These are phyloP conservation scores for Hypholoma sublateritium DNA, from an alignment of 768 basidiomycete species.

Conservation along the genomic window DNA sequence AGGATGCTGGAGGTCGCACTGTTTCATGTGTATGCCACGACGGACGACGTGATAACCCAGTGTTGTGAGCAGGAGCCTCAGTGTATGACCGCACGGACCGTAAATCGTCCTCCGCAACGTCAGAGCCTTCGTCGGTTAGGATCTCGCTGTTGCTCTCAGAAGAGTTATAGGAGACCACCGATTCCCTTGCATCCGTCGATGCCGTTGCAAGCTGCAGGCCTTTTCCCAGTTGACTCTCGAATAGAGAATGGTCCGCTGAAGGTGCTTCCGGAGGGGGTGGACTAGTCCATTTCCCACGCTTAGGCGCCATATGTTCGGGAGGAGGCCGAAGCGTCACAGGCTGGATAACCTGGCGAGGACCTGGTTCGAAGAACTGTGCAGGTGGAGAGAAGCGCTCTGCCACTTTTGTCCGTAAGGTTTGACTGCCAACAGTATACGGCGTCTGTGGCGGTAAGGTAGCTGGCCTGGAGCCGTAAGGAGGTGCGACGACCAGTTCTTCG, in stretches of 20 bases:
- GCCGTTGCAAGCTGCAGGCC: conserved; percentile 70
- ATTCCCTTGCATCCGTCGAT: conserved; percentile 59
- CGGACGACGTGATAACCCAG: conserved; percentile 40
- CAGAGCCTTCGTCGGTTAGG: conserved; percentile 66
- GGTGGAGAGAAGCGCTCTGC: conserved; percentile 57
- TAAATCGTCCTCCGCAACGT: conserved; percentile 65
- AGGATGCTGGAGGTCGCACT: conserved; percentile 10
- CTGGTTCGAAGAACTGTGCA: conserved; percentile 46
- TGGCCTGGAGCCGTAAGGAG: conserved; percentile 39
- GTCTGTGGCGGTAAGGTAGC: conserved; percentile 63
- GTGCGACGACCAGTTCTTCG: conserved; percentile 57
- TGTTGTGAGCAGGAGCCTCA: conserved; percentile 39
- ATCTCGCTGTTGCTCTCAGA: conserved; percentile 66
- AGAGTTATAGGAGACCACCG: conserved; percentile 42
- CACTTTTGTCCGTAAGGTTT: conserved; percentile 51
- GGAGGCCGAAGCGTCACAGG: conserved; percentile 40
- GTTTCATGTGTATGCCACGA: conserved; percentile 44
- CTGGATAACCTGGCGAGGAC: conserved; percentile 27
- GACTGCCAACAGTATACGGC: conserved; percentile 67
- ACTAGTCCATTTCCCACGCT: conserved; percentile 80
- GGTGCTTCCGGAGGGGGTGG: conserved; percentile 80
- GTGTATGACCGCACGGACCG: conserved; percentile 68
- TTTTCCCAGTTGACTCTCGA: conserved; percentile 66
- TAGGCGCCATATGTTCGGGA: conserved; percentile 81
- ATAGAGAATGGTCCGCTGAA: conserved; percentile 60